A percentile compares a stretch with the other conserved stretches of the same genome.
Evolutionary conservation across 2,329 filamentous ascomycete species (phyloP).

Genomic region (Trichothecium sympodiale): DNA sequence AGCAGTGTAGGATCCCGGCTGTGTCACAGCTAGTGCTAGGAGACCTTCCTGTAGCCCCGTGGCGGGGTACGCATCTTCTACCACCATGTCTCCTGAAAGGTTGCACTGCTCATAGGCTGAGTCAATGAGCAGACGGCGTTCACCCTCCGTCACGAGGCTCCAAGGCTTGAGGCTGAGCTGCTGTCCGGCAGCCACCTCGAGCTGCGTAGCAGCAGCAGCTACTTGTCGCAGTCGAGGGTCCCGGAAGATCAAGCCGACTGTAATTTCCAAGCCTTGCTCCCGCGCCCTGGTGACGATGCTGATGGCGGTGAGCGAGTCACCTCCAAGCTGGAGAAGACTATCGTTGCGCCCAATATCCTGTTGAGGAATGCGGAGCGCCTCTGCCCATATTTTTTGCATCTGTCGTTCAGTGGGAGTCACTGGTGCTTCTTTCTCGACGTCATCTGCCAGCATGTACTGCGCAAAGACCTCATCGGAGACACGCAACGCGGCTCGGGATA

Average conservation of each 20-base stretch:
- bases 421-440: slow-evolving; percentile 9
- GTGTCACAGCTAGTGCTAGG: no score
- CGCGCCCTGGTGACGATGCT: slow-evolving; percentile 27
- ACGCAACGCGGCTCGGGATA: background rate
- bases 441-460: background rate
- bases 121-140: no score
- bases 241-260: slow-evolving; percentile 27
- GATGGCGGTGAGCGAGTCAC: slow-evolving; percentile 36
- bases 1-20: background rate
- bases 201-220: no score
- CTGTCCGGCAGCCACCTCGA: background rate
- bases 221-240: slow-evolving; percentile 26
- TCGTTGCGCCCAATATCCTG: slow-evolving; percentile 16
- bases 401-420: slow-evolving; percentile 21
- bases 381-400: slow-evolving; percentile 19
- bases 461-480: background rate
- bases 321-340: slow-evolving; percentile 30
- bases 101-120: no score
- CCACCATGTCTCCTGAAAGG: no score
- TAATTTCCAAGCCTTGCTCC: slow-evolving; percentile 20
- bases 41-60: no score
- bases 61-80: no score
- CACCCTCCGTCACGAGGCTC: no score
- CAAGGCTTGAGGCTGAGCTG: no score
- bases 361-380: slow-evolving; percentile 19